Percentiles rank a stretch among this genome's conserved stretches.
phyloP scores from a whole-genome alignment of 1,284 basidiomycete genomes.

The Pulchroboletus neoregius region DNA sequence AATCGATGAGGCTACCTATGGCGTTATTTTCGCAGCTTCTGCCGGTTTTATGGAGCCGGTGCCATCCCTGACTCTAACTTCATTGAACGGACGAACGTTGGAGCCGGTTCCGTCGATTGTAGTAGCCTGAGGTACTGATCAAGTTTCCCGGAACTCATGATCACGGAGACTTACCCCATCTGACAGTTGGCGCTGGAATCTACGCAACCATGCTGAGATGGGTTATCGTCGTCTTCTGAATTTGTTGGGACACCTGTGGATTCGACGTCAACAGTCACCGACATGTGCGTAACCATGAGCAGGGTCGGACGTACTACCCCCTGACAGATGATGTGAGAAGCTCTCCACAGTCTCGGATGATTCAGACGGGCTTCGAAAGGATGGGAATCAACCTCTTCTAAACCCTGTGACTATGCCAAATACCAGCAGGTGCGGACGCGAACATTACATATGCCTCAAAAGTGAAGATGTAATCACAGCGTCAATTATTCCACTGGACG shows the following conservation, averaged over 20 bases:
- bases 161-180: not conserved
- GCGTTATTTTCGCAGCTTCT: conserved; percentile 4
- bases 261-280: not conserved
- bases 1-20: not conserved
- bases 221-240: not conserved
- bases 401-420: conserved; percentile 4
- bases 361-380: not conserved
- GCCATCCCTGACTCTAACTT: not conserved
- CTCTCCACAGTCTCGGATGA: not conserved
- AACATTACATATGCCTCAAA: conserved; percentile 6
- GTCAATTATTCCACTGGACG: not conserved
- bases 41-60: not conserved
- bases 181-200: not conserved
- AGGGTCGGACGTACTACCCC: not conserved
- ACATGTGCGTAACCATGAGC: not conserved
- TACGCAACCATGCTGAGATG: not conserved
- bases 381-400: not conserved
- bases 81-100: too few relatives aligned
- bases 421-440: not conserved
- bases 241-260: not conserved
- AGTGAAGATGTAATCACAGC: not conserved
- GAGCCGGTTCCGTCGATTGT: too few relatives aligned
- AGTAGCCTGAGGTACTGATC: too few relatives aligned
- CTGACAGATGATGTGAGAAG: not conserved
- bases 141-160: not conserved